Conservation (phyloP, 2,329 filamentous ascomycete species). For the Trichophyton schoenleinii region DNA sequence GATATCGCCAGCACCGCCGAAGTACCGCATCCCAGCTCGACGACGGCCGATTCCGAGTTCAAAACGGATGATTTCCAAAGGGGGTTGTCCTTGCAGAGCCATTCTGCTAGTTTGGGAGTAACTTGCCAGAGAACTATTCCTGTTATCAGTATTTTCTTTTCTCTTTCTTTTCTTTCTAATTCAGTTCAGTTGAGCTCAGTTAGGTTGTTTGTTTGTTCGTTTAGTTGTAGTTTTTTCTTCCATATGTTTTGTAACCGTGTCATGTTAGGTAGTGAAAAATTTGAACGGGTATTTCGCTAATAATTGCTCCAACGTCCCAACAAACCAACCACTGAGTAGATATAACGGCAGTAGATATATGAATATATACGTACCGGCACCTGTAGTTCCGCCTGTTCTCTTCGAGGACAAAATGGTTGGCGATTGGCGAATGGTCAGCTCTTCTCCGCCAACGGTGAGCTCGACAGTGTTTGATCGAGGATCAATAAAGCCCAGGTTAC, state of each 20-base stretch:
- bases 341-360: not conserved
- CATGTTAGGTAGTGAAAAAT: too few species aligned
- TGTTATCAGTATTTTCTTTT: not conserved
- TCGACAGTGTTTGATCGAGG: constrained; percentile 53
- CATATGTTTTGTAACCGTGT: too few species aligned
- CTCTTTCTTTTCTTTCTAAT: too few species aligned
- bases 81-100: constrained; percentile 55
- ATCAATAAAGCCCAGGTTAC: constrained; percentile 76
- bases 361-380: constrained; percentile 43
- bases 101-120: constrained; percentile 68
- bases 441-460: constrained; percentile 53
- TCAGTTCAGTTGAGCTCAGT: too few species aligned
- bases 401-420: constrained; percentile 68
- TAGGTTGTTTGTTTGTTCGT: too few species aligned
- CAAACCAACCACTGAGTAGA: too few species aligned
- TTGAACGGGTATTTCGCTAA: not conserved
- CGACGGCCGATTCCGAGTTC: constrained; percentile 42
- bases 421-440: constrained; percentile 70
- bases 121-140: constrained; percentile 74
- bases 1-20: constrained; percentile 65
- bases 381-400: constrained; percentile 60
- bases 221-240: too few species aligned
- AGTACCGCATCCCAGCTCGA: constrained; percentile 84
- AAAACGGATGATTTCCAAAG: constrained; percentile 49
- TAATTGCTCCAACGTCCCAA: not conserved